phyloP scores from a whole-genome alignment of 305 asterid species.

The Ajuga reptans region DNA sequence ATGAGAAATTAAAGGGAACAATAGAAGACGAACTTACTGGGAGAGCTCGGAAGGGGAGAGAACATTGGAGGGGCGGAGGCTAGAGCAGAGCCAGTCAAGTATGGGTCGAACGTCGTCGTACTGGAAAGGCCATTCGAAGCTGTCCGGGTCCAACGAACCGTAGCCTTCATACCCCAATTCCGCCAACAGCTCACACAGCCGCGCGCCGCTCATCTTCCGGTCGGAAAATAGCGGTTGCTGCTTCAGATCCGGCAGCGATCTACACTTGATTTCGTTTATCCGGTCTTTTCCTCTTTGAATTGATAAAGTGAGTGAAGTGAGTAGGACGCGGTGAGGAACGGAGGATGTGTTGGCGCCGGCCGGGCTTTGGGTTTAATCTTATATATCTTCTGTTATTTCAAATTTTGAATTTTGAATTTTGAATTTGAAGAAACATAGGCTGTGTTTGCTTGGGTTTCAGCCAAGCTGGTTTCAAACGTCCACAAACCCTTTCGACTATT shows the following conservation, averaged over 20 bases:
- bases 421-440: no score
- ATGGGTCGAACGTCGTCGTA: slow-evolving; percentile 41
- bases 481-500: no score
- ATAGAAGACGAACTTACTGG: no score
- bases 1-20: not conserved
- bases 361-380: slow-evolving; percentile 15
- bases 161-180: slow-evolving; percentile 75
- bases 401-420: slow-evolving; percentile 22
- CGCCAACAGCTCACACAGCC: slow-evolving; percentile 58
- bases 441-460: no score
- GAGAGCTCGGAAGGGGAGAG: slow-evolving; percentile 77
- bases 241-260: slow-evolving; percentile 35
- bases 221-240: slow-evolving; percentile 24
- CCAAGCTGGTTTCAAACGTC: no score
- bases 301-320: slow-evolving; percentile 8
- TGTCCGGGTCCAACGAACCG: slow-evolving; percentile 70
- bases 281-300: slow-evolving; percentile 6
- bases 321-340: not conserved
- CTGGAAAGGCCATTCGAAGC: slow-evolving; percentile 95
- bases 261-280: not conserved
- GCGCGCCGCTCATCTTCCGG: slow-evolving; percentile 53
- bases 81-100: slow-evolving; percentile 86
- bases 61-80: slow-evolving; percentile 89
- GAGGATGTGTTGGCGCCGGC: slow-evolving; percentile 41
- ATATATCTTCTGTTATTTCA: slow-evolving; percentile 8